Percentiles rank a stretch among this genome's conserved stretches.
These are phyloP conservation scores for Barbatosphaeria neglecta DNA, from an alignment of 495 filamentous ascomycete species.

Conservation along the genomic window DNA sequence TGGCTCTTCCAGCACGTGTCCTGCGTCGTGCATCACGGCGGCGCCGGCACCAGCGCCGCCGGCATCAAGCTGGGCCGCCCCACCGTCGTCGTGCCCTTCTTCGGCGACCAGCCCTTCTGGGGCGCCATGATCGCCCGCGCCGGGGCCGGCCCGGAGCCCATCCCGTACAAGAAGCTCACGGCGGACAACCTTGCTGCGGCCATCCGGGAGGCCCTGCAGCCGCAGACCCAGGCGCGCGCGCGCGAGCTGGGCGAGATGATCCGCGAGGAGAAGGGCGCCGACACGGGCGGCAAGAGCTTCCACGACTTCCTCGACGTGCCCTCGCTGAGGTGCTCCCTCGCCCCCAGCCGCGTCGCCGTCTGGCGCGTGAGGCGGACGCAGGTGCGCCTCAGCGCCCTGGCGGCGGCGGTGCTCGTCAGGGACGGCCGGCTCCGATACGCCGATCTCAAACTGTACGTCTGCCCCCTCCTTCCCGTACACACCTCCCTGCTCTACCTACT, in stretches of 20 bases:
- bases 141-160: conserved; percentile 60
- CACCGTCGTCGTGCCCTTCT: conserved; percentile 72
- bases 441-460: conserved; percentile 54
- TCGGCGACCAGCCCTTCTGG: conserved; percentile 81
- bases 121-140: conserved; percentile 61
- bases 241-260: conserved; percentile 49
- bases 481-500: background rate
- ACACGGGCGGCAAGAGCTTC: conserved; percentile 55
- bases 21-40: conserved; percentile 70
- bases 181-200: conserved; percentile 49
- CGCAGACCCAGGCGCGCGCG: conserved; percentile 44
- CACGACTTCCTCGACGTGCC: conserved; percentile 54
- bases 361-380: conserved; percentile 58
- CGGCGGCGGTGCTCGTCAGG: conserved; percentile 52
- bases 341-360: conserved; percentile 52
- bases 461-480: background rate
- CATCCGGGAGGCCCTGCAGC: conserved; percentile 45
- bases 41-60: conserved; percentile 70
- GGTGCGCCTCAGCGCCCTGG: conserved; percentile 55
- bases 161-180: conserved; percentile 58
- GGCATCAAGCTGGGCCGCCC: conserved; percentile 58
- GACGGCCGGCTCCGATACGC: conserved; percentile 49
- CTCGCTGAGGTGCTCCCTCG: conserved; percentile 49
- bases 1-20: conserved; percentile 72
- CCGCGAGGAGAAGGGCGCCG: conserved; percentile 49